A percentile compares a stretch with the other conserved stretches of the same genome.
These are phyloP conservation scores for Osmanthus fragrans DNA, from an alignment of 257 asterid genomes.

Conservation along the genomic window DNA sequence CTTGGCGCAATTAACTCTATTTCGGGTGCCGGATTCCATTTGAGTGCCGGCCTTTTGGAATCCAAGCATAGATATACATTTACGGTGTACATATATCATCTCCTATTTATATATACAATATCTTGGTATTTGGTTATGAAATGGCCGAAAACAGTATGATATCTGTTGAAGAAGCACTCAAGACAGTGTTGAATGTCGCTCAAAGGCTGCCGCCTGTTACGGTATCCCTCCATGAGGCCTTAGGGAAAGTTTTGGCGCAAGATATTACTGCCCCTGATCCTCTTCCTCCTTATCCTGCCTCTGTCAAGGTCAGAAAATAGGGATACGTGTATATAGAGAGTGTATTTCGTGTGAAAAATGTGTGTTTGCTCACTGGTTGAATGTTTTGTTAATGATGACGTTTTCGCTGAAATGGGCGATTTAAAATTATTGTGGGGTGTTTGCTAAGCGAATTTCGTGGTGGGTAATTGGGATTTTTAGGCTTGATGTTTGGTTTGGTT, in stretches of 20 bases:
- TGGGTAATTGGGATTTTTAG: conserved; percentile 12
- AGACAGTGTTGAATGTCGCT: conserved; percentile 57
- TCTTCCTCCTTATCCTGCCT: conserved; percentile 96
- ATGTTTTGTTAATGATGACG: neutral
- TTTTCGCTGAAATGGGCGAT: neutral
- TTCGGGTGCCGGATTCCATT: neutral
- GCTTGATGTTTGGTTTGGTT: neutral
- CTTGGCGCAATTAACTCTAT: no score
- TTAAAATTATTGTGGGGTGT: neutral
- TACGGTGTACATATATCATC: neutral
- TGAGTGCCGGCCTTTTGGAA: neutral
- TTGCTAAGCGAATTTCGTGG: conserved; percentile 3
- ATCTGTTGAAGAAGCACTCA: conserved; percentile 67
- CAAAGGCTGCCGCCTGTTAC: conserved; percentile 63
- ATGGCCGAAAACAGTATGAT: conserved; percentile 44
- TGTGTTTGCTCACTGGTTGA: neutral
- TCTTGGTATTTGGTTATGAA: neutral
- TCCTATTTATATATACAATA: neutral
- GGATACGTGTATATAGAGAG: neutral
- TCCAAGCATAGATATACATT: neutral
- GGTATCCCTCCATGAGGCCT: conserved; percentile 57
- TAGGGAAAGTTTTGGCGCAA: conserved; percentile 78
- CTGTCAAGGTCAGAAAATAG: conserved; percentile 59
- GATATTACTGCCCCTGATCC: conserved; percentile 86
- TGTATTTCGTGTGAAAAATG: neutral